These are phyloP conservation scores for Nicotiana paniculata DNA, from an alignment of 257 asterid species.

Conservation along the genomic window DNA sequence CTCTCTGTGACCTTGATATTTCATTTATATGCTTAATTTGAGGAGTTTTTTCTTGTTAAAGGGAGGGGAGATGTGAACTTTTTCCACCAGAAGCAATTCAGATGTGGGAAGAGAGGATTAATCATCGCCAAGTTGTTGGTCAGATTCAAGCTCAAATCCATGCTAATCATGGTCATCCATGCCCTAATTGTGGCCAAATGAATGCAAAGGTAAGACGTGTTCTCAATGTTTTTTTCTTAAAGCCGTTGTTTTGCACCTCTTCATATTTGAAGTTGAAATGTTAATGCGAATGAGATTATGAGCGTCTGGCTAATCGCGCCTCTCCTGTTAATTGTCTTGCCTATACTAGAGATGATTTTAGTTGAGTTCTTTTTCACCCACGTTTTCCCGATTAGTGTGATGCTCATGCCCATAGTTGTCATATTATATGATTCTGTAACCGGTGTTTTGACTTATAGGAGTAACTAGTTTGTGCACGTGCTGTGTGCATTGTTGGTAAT, in stretches of 20 bases:
- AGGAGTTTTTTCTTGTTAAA: constrained; percentile 18
- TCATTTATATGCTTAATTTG: not conserved
- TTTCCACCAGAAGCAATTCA: constrained; percentile 56
- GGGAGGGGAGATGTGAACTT: constrained; percentile 68
- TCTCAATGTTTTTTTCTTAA: not conserved
- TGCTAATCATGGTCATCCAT: constrained; percentile 40
- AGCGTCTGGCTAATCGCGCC: not conserved
- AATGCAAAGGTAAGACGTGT: constrained; percentile 55
- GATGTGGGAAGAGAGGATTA: constrained; percentile 51
- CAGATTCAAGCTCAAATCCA: constrained; percentile 47
- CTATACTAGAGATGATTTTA: not conserved
- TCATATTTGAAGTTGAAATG: not conserved
- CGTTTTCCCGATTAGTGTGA: not conserved
- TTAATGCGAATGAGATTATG: not conserved
- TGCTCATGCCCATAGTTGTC: not conserved
- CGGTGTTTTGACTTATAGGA: not conserved
- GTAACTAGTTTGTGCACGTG: not conserved
- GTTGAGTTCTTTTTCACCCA: not conserved
- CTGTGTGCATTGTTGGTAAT: too few species aligned
- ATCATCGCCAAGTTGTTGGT: constrained; percentile 47
- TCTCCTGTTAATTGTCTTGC: not conserved
- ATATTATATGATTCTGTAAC: not conserved
- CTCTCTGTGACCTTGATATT: not conserved
- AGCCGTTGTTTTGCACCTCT: not conserved
- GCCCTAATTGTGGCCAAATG: constrained; percentile 66